A percentile compares a stretch with the other conserved stretches of the same genome.
phyloP scores from a whole-genome alignment of 1,284 basidiomycete species.

The Grifola frondosa region DNA sequence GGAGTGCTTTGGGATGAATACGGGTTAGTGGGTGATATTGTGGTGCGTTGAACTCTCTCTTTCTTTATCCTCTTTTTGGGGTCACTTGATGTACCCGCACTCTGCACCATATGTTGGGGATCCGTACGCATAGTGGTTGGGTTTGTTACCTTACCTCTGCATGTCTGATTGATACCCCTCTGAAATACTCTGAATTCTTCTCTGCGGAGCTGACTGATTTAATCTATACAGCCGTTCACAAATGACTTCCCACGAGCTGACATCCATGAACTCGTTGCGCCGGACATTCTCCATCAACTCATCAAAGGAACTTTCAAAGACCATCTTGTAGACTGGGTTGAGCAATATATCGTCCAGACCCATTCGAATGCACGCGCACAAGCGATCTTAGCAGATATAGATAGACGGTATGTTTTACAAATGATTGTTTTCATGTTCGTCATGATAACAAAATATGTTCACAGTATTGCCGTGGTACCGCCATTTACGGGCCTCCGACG shows the following conservation, averaged over 20 bases:
- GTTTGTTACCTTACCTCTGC: too few species aligned
- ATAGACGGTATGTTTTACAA: conserved; percentile 14
- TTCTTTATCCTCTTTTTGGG: background rate
- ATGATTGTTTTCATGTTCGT: background rate
- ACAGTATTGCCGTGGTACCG: conserved; percentile 11
- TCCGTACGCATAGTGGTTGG: too few species aligned
- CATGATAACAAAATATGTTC: too few species aligned
- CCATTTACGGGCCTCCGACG: conserved; percentile 17
- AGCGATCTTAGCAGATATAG: conserved; percentile 19
- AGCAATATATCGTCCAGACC: conserved; percentile 1
- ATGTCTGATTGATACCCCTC: too few species aligned
- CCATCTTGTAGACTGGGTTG: conserved; percentile 20
- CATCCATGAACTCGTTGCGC: conserved; percentile 10
- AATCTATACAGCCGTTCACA: conserved; percentile 8
- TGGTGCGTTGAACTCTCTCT: conserved; percentile 10
- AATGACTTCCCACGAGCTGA: conserved; percentile 9
- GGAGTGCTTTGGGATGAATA: conserved; percentile 17
- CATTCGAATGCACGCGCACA: conserved; percentile 6
- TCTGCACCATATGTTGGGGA: too few species aligned
- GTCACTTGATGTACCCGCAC: too few species aligned
- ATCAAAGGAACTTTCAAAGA: conserved; percentile 11
- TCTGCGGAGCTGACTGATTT: too few species aligned
- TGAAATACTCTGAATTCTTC: too few species aligned
- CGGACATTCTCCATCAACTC: conserved; percentile 8
- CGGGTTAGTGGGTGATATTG: conserved; percentile 17